Conservation (phyloP, 768 basidiomycete genomes). For the Solioccasus polychromus region DNA sequence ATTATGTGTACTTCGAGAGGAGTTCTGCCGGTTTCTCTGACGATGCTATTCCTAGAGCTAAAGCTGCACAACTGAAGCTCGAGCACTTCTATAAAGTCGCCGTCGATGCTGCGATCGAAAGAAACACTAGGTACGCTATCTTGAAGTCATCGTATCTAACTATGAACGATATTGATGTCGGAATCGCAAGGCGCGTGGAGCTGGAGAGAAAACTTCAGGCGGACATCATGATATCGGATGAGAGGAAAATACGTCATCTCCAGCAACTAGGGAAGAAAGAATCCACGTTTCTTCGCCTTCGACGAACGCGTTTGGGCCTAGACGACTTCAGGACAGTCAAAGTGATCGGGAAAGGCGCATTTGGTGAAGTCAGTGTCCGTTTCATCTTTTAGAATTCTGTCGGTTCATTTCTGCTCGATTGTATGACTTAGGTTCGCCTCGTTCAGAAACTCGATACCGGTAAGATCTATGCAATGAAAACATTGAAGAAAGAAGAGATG, state of each 20-base stretch:
- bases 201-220: conserved; percentile 75
- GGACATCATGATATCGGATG: conserved; percentile 71
- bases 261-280: conserved; percentile 84
- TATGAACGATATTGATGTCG: conserved; percentile 6
- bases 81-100: conserved; percentile 97
- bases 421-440: conserved; percentile 61
- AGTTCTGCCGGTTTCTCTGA: conserved; percentile 74
- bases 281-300: conserved; percentile 81
- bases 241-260: conserved; percentile 82
- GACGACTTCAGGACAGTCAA: conserved; percentile 96
- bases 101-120: conserved; percentile 91
- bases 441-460: conserved; percentile 97
- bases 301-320: conserved; percentile 85
- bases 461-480: conserved; percentile 99
- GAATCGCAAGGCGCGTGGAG: conserved; percentile 68
- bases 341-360: conserved; percentile 98
- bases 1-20: conserved; percentile 93
- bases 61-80: conserved; percentile 89
- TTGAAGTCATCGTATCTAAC: too few relatives aligned
- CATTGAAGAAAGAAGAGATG: conserved; percentile 96
- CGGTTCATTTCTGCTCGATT: not conserved
- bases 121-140: conserved; percentile 74
- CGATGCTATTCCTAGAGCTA: conserved; percentile 77
- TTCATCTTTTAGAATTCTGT: not conserved
- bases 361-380: conserved; percentile 75